Percentiles rank a stretch among this genome's conserved stretches.
Evolutionary conservation across 768 basidiomycete genomes (phyloP).

Genomic region (Mycena belliarum): DNA sequence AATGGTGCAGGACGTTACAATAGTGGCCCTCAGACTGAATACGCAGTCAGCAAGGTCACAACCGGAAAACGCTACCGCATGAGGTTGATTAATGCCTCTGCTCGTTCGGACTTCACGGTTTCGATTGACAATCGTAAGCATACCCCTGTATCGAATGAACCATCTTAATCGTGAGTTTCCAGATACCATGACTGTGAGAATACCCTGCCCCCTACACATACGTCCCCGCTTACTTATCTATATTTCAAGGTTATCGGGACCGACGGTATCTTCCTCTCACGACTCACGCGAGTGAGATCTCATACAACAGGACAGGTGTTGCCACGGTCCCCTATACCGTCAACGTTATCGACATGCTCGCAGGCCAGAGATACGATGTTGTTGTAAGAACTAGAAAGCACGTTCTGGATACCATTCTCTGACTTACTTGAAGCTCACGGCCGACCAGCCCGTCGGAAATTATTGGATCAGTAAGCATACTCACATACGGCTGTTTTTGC

Average conservation of each 20-base stretch:
- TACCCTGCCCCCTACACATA: not conserved
- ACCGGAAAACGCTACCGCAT: conserved; percentile 40
- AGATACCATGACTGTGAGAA: conserved; percentile 9
- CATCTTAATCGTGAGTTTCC: not conserved
- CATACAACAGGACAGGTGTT: conserved; percentile 7
- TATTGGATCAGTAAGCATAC: conserved; percentile 45
- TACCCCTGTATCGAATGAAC: not conserved
- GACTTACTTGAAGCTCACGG: conserved; percentile 28
- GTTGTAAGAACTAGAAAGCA: conserved; percentile 24
- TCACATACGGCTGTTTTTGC: not conserved
- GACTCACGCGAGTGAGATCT: not conserved
- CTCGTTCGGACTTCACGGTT: conserved; percentile 35
- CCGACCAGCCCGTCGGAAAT: conserved; percentile 46
- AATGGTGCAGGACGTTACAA: conserved; percentile 39
- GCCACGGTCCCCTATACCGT: not conserved
- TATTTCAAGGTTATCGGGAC: conserved; percentile 2
- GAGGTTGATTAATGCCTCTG: conserved; percentile 39
- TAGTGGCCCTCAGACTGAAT: conserved; percentile 29
- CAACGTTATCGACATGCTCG: conserved; percentile 30
- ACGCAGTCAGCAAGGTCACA: conserved; percentile 33
- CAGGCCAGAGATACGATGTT: conserved; percentile 53
- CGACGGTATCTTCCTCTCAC: not conserved
- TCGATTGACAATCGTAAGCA: conserved; percentile 19
- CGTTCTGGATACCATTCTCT: not conserved
- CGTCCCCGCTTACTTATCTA: no score